Evolutionary conservation across 352 stramenopile species (phyloP), one percentile per base, ranked within the genome.

Genomic region (Phytopythium litorale): DNA sequence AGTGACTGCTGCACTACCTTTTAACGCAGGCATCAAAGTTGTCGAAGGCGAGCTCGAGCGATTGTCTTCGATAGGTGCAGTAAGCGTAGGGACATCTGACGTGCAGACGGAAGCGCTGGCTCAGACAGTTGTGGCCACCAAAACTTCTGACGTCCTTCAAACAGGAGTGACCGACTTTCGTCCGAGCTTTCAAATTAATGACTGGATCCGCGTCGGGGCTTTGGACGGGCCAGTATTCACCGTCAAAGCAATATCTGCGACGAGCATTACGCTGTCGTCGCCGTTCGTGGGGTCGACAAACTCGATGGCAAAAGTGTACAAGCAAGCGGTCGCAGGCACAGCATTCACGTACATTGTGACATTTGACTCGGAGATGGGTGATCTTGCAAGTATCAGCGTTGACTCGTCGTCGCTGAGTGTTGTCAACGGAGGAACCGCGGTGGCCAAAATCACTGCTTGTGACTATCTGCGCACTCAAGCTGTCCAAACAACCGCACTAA

Each of bases 131-230:
- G 43, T 63, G 9, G 77, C 87, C 3, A 97, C 87, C 1, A 92
- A 94, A 62, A 91, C 88, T 8, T 93, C 91, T 0, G 78, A 85
- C 38, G 70, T 89, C 0, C 64, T 97, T 30, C 72, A 68, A 25
- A 92, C 86, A 4, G 64, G 62, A 3, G 33, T 67, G 7, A 50
- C 55, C 8, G 84, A 89, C 51, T 81, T 98, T 7, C 87, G 63
- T 21, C 42, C 55, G 0, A 71, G 78, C 32, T 97, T 98, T 33
- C 48, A 61, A 9, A 68, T 90, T 35, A 91, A 87, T 15, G 92
- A 98, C 64, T 99, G 94, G 94, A 97, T 99, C 55, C 90, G 96
- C 15, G 70, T 99, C 7, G 87, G 78, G 13, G 84, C 89, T 38
- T 62, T 56, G 23, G 75, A 72, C 25, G 94, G 92, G 0, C 85